Evolutionary conservation across 2,329 filamentous ascomycete species (phyloP), one percentile per base, ranked within the genome.

Genomic region (Pseudogymnoascus sp.): DNA sequence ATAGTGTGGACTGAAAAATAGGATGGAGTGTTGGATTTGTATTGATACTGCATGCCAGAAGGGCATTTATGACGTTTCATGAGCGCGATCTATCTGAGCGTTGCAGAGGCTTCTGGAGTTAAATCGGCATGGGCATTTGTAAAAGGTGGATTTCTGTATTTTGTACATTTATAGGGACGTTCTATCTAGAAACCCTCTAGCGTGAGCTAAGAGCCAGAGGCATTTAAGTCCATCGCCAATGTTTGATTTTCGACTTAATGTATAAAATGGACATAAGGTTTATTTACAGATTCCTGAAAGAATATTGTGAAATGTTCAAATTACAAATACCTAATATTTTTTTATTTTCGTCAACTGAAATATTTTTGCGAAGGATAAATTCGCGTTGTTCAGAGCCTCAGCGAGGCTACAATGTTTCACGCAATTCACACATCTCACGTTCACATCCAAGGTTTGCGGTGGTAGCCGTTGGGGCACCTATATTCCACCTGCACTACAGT

Each of bases 1-100:
- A 60, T 25, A 60, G 59, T n/a, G 38, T 60, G 34, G 59, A 60
- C 18, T 60, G 59, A 60, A 42, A n/a, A 60, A 60, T 56, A 56
- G 16, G 46, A 12, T 18, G 7, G 50, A 25, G n/a, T 56, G 28
- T 34, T 34, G 28, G 16, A 56, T 56, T 18, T 56, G 50, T 56
- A 56, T 56, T 34, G n/a, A 56, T 56, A 56, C 28, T 56, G 25
- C 50, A 56, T 56, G 50, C 25, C 25, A 34, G 46, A 31, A 56
- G 46, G 46, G 25, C n/a, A 56, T 56, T 53, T 34, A 34, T 56
- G 50, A 56, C 16, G 50, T 56, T 56, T 56, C 23, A 34, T 56
- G 28, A 34, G 50, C 50, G 50, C 50, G 50, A 34, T 2, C 25
- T 21, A 34, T 5, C 50, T 56, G 50, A 56, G 50, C 50, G 50